phyloP scores from a whole-genome alignment of 2,329 filamentous ascomycete genomes.

The Pseudogymnoascus sp. region DNA sequence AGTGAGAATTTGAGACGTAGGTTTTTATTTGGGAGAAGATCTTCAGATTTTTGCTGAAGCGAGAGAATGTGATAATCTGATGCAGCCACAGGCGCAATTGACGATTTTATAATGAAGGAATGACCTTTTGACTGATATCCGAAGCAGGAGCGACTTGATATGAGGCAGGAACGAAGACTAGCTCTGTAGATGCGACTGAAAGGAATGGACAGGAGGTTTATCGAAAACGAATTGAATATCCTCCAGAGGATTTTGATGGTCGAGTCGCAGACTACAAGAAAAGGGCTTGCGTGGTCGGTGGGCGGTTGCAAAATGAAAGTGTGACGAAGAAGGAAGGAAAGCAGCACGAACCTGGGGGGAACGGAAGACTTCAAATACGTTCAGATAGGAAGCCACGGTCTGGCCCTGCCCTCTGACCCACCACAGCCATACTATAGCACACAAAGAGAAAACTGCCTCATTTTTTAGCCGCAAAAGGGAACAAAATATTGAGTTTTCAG shows the following conservation, averaged over 20 bases:
- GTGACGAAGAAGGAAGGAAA: neutral
- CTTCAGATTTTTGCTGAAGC: neutral
- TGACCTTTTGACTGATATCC: neutral
- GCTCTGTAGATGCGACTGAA: slow-evolving; percentile 5
- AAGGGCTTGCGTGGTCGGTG: slow-evolving; percentile 6
- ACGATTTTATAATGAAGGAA: slow-evolving; percentile 2
- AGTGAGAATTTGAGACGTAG: slow-evolving; percentile 16
- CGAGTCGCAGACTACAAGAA: slow-evolving; percentile 7
- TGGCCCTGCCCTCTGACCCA: slow-evolving; percentile 6
- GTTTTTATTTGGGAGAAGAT: neutral
- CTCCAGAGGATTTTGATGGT: slow-evolving; percentile 3
- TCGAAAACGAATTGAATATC: slow-evolving; percentile 3
- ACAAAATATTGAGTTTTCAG: neutral
- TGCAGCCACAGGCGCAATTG: slow-evolving; percentile 1
- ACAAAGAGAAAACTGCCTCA: neutral
- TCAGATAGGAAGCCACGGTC: neutral
- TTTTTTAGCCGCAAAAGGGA: neutral
- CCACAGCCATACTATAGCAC: neutral
- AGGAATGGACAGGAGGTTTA: slow-evolving; percentile 7
- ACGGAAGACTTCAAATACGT: neutral
- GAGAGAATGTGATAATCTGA: slow-evolving; percentile 5
- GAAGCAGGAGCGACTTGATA: neutral
- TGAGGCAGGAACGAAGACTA: neutral
- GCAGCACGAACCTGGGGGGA: neutral
- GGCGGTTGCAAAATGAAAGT: slow-evolving; percentile 4